Percentiles rank a stretch among this genome's conserved stretches.
Evolutionary conservation across 192 early-diverging fungal genomes (phyloP).

Genomic region (Phlyctochytrium planicorne): DNA sequence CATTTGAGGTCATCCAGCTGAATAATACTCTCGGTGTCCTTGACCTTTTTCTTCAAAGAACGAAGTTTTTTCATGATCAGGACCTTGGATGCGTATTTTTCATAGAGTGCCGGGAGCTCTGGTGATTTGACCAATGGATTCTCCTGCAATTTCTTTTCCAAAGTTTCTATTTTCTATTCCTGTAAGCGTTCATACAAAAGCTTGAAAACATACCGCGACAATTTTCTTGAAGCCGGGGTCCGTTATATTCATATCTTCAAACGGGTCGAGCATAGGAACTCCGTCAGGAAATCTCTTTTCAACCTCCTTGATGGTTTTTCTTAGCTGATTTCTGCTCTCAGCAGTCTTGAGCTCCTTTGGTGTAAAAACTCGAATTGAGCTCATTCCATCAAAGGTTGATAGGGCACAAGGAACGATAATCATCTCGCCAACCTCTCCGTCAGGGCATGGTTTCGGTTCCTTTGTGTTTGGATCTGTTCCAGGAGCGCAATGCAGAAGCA

Average conservation of each 20-base stretch:
- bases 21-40: conserved; percentile 74
- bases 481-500: conserved; percentile 75
- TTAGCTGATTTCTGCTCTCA: conserved; percentile 56
- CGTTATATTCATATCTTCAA: conserved; percentile 83
- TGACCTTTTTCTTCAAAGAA: conserved; percentile 67
- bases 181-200: background rate
- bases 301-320: conserved; percentile 70
- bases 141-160: conserved; percentile 66
- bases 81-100: conserved; percentile 66
- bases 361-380: conserved; percentile 71
- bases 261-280: conserved; percentile 84
- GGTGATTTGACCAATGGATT: conserved; percentile 59
- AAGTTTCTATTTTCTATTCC: conserved; percentile 62
- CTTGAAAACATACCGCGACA: conserved; percentile 45
- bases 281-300: conserved; percentile 69
- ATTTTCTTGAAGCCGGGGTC: conserved; percentile 77
- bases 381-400: conserved; percentile 69
- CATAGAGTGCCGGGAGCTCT: conserved; percentile 59
- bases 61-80: conserved; percentile 61
- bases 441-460: conserved; percentile 53
- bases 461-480: conserved; percentile 56
- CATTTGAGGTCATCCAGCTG: conserved; percentile 92
- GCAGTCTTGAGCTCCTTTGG: conserved; percentile 66
- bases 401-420: conserved; percentile 79
- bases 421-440: conserved; percentile 58